A percentile compares a stretch with the other conserved stretches of the same genome.
phyloP scores from a whole-genome alignment of 257 asterid species.

The Ophiorrhiza pumila region DNA sequence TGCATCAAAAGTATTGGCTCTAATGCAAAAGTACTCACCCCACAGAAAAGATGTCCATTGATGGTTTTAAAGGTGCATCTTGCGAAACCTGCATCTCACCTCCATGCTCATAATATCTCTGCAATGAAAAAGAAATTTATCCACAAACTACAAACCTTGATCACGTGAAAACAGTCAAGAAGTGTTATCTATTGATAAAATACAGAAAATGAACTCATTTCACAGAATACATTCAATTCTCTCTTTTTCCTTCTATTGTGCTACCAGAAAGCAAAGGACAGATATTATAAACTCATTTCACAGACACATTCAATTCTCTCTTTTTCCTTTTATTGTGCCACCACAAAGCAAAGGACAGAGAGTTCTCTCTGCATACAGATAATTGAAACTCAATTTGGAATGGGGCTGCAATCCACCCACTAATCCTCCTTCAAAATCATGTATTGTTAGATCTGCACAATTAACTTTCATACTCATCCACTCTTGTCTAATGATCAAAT shows the following conservation, averaged over 20 bases:
- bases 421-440: background rate
- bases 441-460: background rate
- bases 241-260: background rate
- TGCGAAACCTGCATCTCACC: slow-evolving; percentile 73
- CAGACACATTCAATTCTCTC: background rate
- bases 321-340: background rate
- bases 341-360: background rate
- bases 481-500: background rate
- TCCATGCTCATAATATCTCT: slow-evolving; percentile 99
- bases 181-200: background rate
- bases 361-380: background rate
- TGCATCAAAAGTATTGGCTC: background rate
- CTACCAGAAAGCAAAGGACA: background rate
- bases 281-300: background rate
- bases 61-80: slow-evolving; percentile 82
- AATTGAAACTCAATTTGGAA: background rate
- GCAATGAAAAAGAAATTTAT: slow-evolving; percentile 28
- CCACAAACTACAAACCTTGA: background rate
- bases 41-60: slow-evolving; percentile 93
- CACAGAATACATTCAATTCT: background rate
- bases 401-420: background rate
- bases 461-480: background rate
- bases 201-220: background rate
- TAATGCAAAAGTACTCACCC: slow-evolving; percentile 66
- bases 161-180: background rate